A percentile compares a stretch with the other conserved stretches of the same genome.
These are phyloP conservation scores for Paramecium biaurelia DNA, from an alignment of 73 alveolate genomes.

Conservation along the genomic window DNA sequence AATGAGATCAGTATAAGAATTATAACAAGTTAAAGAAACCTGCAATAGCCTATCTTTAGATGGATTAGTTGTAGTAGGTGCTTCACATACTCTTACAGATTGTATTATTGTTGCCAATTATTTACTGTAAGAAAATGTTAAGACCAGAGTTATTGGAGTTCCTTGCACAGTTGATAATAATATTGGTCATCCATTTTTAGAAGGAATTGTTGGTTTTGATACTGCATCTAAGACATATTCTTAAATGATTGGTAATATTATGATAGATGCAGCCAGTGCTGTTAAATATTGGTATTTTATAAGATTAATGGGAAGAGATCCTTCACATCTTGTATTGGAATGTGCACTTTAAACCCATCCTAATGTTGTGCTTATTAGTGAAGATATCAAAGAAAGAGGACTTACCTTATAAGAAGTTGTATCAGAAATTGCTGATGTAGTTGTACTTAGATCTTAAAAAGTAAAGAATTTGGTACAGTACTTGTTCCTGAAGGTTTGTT, in stretches of 20 bases:
- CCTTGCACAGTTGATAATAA: slow-evolving; percentile 89
- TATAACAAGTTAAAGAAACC: neutral
- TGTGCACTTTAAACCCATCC: slow-evolving; percentile 90
- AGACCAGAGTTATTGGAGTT: slow-evolving; percentile 79
- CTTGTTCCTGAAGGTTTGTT: slow-evolving; percentile 87
- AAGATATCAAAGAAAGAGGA: slow-evolving; percentile 73
- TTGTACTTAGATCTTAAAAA: slow-evolving; percentile 70
- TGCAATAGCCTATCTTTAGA: slow-evolving; percentile 68
- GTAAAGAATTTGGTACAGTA: slow-evolving; percentile 81
- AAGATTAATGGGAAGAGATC: slow-evolving; percentile 91
- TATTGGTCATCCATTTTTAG: slow-evolving; percentile 75
- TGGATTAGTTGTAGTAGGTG: slow-evolving; percentile 92
- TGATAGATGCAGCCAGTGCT: slow-evolving; percentile 87
- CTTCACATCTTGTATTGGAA: slow-evolving; percentile 89
- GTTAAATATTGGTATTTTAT: slow-evolving; percentile 91
- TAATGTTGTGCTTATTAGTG: slow-evolving; percentile 75
- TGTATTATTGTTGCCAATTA: slow-evolving; percentile 81
- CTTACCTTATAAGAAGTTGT: slow-evolving; percentile 75
- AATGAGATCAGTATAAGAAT: slow-evolving; percentile 62
- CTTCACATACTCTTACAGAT: slow-evolving; percentile 88
- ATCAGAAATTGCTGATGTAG: slow-evolving; percentile 71
- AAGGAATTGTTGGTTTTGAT: slow-evolving; percentile 85
- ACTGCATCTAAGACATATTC: slow-evolving; percentile 84
- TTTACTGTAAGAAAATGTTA: slow-evolving; percentile 72
- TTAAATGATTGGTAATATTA: slow-evolving; percentile 81